A percentile compares a stretch with the other conserved stretches of the same genome.
Conservation (phyloP, 75 land plant genomes). For the Adiantum capillusveneris region DNA sequence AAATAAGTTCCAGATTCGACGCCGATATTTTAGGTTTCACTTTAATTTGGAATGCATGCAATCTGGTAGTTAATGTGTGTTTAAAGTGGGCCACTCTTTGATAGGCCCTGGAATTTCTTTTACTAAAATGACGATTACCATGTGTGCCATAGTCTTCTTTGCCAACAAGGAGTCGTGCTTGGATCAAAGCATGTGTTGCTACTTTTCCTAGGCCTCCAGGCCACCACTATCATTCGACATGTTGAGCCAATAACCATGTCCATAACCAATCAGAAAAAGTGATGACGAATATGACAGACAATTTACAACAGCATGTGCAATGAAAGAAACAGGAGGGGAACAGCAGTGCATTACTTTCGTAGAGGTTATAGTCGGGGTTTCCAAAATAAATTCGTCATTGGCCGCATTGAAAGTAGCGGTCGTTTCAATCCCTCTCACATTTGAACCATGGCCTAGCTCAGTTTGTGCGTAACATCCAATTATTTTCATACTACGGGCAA, state of each 20-base stretch:
- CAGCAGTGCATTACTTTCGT: constrained; percentile 12
- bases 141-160: constrained; percentile 24
- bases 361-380: constrained; percentile 27
- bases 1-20: too few species aligned
- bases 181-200: constrained; percentile 28
- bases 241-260: too few species aligned
- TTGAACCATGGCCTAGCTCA: constrained; percentile 33
- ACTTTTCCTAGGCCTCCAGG: constrained; percentile 34
- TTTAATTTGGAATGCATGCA: background rate
- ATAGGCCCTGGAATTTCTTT: too few species aligned
- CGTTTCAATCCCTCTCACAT: constrained; percentile 35
- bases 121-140: constrained; percentile 7
- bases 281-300: background rate
- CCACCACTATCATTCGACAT: constrained; percentile 18
- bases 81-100: too few species aligned
- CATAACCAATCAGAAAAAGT: background rate
- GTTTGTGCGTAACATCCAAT: constrained; percentile 35
- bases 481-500: constrained; percentile 17
- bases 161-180: constrained; percentile 27
- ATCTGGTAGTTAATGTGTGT: too few species aligned
- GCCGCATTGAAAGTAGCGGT: constrained; percentile 25
- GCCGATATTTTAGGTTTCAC: too few species aligned
- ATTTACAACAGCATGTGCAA: background rate
- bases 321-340: background rate
- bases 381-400: constrained; percentile 22